Base-by-base conservation (phyloP, 208 protist genomes). In the Angomonas ambiguus region DNA sequence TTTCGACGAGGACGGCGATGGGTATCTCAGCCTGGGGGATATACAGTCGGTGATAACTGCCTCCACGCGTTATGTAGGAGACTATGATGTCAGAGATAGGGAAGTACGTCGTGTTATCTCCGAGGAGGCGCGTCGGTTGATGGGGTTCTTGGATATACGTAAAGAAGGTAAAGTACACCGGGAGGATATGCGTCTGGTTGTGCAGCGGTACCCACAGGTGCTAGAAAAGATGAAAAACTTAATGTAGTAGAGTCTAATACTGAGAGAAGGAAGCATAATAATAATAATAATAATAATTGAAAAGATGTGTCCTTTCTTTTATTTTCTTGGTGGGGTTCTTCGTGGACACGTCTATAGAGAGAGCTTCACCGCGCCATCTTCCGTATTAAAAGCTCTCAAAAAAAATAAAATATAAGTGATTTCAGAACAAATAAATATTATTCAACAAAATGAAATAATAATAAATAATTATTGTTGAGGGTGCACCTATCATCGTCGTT, bases 1-100 rank as follows among this genome's bases (percentile, higher is more conserved):
- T 20, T 98, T 97, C 76, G 96, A 98, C 77, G 76, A 85, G n/a
- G 88, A 98, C 68, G 80, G 85, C 8, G 87, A 96, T 51, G 94
- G 93, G n/a, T 85, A 75, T 67, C 79, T 98, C 27, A 93, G 84
- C 3, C 69, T 87, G 20, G 56, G 79, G 2, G 94, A 97, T 31
- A 84, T 98, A 65, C 79, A 79, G 48, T 65, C 76, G 53, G 91
- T 97, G 35, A 88, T 98, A 45, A 93, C 92, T 31, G 86, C 82
- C 2, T 88, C 93, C 45, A 96, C 91, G 34, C 73, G 79, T 2
- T 97, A 93, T 67, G 94, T 94, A 13, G 90, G 88, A 18, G 88
- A 96, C 65, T 93, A 81, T 67, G 87, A 94, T 62, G 67, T 93
- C 1, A 70, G 79, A n/a, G 76, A 88, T 59, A 62, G 63, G 25